A percentile compares a stretch with the other conserved stretches of the same genome.
Conservation (phyloP, 1,284 basidiomycete species). For the Coniferiporia sulphurascens region DNA sequence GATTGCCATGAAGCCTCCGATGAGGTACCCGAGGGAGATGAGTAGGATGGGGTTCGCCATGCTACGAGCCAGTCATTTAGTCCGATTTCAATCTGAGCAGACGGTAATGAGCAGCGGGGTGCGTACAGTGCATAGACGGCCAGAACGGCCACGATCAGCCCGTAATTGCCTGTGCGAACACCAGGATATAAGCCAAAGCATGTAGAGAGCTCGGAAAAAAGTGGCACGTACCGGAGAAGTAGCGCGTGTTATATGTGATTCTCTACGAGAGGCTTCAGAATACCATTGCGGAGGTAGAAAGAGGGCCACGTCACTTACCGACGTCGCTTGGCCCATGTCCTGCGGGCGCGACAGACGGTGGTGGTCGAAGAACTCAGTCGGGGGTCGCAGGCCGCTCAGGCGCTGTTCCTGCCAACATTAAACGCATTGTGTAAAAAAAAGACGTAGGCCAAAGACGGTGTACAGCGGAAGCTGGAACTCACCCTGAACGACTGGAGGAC, state of each 20-base stretch:
- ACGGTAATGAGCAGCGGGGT: slow-evolving; percentile 18
- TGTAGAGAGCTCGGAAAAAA: not conserved
- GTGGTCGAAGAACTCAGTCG: slow-evolving; percentile 85
- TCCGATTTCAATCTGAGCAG: not conserved
- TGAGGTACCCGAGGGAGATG: slow-evolving; percentile 82
- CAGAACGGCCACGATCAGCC: slow-evolving; percentile 74
- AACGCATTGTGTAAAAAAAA: not conserved
- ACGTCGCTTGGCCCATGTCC: slow-evolving; percentile 65
- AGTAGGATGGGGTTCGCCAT: slow-evolving; percentile 81
- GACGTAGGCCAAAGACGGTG: not conserved
- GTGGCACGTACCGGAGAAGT: slow-evolving; percentile 66
- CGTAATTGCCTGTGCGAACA: slow-evolving; percentile 70
- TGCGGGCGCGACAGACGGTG: slow-evolving; percentile 82
- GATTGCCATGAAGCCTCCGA: slow-evolving; percentile 88
- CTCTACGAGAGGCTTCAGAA: slow-evolving; percentile 43
- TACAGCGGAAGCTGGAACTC: slow-evolving; percentile 24
- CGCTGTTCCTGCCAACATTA: slow-evolving; percentile 62
- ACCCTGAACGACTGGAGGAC: slow-evolving; percentile 71
- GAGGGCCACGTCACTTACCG: slow-evolving; percentile 39
- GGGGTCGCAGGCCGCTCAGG: slow-evolving; percentile 76
- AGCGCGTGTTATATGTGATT: slow-evolving; percentile 93
- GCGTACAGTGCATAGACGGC: slow-evolving; percentile 87
- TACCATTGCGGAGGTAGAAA: not conserved
- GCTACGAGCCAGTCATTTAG: slow-evolving; percentile 24
- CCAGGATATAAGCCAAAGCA: not conserved